Evolutionary conservation across 2,329 filamentous ascomycete genomes (phyloP).

Genomic region (Pestalotiopsis sp.): DNA sequence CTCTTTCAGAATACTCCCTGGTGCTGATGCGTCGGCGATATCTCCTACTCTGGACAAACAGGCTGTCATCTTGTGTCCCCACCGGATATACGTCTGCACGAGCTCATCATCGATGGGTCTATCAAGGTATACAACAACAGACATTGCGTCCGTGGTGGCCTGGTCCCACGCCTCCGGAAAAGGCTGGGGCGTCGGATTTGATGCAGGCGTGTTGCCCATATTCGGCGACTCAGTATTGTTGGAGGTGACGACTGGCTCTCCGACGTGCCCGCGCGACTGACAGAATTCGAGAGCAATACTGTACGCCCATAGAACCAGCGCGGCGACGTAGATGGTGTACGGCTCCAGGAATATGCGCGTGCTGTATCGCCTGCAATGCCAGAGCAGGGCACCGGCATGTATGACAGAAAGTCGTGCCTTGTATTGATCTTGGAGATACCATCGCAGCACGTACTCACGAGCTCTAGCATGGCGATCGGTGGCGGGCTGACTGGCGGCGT

Average conservation of each 20-base stretch:
- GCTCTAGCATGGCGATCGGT: not conserved
- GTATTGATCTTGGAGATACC: not conserved
- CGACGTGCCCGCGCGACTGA: not conserved
- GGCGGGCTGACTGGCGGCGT: not conserved
- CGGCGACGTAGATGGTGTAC: not conserved
- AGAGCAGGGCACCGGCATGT: not conserved
- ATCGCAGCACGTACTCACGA: not conserved
- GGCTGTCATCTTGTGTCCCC: constrained; percentile 1
- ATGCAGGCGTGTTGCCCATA: not conserved
- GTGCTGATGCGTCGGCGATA: not conserved
- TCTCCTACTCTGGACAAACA: constrained; percentile 14
- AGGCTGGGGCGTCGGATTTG: not conserved
- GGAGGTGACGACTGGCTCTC: not conserved
- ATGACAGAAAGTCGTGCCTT: not conserved
- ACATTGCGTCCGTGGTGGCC: not conserved
- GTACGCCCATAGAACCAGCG: not conserved
- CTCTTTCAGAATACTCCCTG: not conserved
- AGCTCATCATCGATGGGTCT: constrained; percentile 1
- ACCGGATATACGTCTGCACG: constrained; percentile 2
- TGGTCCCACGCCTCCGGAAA: not conserved
- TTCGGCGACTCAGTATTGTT: not conserved
- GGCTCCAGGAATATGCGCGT: not conserved
- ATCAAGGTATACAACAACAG: not conserved
- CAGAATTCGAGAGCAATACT: not conserved
- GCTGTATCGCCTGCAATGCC: not conserved